A percentile compares a stretch with the other conserved stretches of the same genome.
phyloP scores from a whole-genome alignment of 2,329 filamentous ascomycete species.

The Colletotrichum sp. region DNA sequence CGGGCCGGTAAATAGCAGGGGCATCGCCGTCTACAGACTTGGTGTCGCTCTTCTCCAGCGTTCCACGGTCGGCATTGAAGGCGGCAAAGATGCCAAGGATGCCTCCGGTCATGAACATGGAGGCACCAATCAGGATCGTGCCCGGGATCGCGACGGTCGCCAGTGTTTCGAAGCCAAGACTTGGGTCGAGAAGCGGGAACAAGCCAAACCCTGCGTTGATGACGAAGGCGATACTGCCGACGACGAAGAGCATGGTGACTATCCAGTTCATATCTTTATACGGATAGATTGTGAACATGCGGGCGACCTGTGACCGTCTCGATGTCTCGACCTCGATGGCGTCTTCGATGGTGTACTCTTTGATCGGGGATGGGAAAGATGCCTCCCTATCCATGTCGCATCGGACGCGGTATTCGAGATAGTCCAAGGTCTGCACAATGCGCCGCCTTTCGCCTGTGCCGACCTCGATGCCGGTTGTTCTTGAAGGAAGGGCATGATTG shows the following conservation, averaged over 20 bases:
- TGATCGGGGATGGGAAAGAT: not conserved
- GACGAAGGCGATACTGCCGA: not conserved
- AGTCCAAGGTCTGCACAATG: not conserved
- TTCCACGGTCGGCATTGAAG: not conserved
- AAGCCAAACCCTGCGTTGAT: not conserved
- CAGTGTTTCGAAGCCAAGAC: not conserved
- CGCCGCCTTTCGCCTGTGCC: not conserved
- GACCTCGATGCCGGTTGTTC: not conserved
- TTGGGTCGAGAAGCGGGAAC: not conserved
- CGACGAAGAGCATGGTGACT: not conserved
- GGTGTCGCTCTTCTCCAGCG: not conserved
- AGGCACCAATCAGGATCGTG: not conserved
- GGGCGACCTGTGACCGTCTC: not conserved
- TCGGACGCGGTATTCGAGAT: not conserved
- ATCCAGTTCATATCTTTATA: conserved; percentile 2
- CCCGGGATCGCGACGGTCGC: not conserved
- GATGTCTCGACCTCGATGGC: not conserved
- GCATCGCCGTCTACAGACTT: not conserved
- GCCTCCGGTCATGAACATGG: not conserved
- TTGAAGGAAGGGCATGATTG: not conserved
- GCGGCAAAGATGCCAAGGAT: not conserved
- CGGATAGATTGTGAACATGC: not conserved
- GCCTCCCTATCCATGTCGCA: not conserved
- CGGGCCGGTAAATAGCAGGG: not conserved
- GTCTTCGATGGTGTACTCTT: not conserved